These are phyloP conservation scores for Chaetomiaceae sp. DNA, from an alignment of 2,329 filamentous ascomycete species.

Conservation along the genomic window DNA sequence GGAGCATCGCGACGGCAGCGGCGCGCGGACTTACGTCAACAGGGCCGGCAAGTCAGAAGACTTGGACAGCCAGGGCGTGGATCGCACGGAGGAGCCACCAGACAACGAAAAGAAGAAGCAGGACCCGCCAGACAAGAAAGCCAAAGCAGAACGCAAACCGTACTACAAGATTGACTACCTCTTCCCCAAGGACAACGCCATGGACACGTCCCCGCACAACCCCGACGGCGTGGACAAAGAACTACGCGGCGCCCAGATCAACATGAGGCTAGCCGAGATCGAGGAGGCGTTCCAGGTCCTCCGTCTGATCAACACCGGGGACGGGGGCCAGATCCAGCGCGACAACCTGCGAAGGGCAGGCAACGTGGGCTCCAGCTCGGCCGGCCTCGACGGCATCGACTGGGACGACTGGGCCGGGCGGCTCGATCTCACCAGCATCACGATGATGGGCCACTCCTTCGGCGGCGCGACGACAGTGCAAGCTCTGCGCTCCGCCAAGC, in stretches of 20 bases:
- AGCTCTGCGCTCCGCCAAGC: slow-evolving; percentile 49
- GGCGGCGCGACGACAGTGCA: slow-evolving; percentile 60
- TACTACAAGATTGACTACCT: slow-evolving; percentile 55
- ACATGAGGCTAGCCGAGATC: slow-evolving; percentile 57
- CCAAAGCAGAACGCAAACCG: slow-evolving; percentile 28
- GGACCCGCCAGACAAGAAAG: background rate
- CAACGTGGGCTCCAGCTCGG: slow-evolving; percentile 52
- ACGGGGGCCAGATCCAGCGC: slow-evolving; percentile 43
- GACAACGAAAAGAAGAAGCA: slow-evolving; percentile 8
- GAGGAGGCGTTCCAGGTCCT: slow-evolving; percentile 56
- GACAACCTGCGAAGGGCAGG: slow-evolving; percentile 52
- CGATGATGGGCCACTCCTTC: slow-evolving; percentile 60
- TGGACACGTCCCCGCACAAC: slow-evolving; percentile 48
- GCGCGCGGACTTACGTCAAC: slow-evolving; percentile 56
- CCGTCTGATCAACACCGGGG: slow-evolving; percentile 46
- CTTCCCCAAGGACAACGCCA: slow-evolving; percentile 51
- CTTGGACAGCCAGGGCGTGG: slow-evolving; percentile 19
- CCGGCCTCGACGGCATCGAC: slow-evolving; percentile 47
- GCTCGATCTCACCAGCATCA: slow-evolving; percentile 52
- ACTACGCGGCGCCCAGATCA: slow-evolving; percentile 55
- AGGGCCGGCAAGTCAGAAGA: slow-evolving; percentile 28
- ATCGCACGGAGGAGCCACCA: slow-evolving; percentile 21
- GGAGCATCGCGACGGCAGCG: slow-evolving; percentile 60
- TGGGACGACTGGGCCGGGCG: slow-evolving; percentile 53
- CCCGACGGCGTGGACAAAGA: slow-evolving; percentile 54